Evolutionary conservation across 2,329 filamentous ascomycete species (phyloP).

Genomic region (Eutypa lata): DNA sequence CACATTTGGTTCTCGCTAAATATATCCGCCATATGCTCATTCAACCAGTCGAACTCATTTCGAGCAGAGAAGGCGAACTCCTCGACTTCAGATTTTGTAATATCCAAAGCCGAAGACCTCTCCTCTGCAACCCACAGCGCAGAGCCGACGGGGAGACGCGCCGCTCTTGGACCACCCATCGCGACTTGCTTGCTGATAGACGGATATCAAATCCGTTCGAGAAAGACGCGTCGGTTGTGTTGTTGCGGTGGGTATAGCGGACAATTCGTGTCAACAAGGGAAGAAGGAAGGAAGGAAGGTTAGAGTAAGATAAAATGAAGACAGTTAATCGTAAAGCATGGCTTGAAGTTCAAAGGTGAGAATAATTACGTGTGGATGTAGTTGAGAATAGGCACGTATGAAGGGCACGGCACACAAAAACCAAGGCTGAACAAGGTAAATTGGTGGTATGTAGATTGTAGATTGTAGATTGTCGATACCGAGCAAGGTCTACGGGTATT

Average conservation of each 20-base stretch:
- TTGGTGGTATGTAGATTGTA: no score
- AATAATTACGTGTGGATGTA: not conserved
- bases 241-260: conserved; percentile 6
- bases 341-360: not conserved
- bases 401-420: no score
- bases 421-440: not conserved
- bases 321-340: not conserved
- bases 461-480: no score
- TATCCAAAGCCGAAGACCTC: conserved; percentile 70
- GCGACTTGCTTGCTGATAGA: conserved; percentile 7
- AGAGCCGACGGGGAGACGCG: conserved; percentile 72
- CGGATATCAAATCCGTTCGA: not conserved
- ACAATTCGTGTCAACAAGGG: conserved; percentile 5
- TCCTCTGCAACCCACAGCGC: conserved; percentile 83
- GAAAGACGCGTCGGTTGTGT: conserved; percentile 18
- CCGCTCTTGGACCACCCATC: conserved; percentile 30
- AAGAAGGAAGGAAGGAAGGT: conserved; percentile 1
- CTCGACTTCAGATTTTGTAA: conserved; percentile 79
- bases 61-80: conserved; percentile 90
- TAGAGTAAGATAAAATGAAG: not conserved
- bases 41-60: conserved; percentile 96
- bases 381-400: no score
- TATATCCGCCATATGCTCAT: conserved; percentile 96
- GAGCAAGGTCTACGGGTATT: no score
- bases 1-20: conserved; percentile 86